Base-by-base conservation (phyloP, 1,139 yeast species). In the Scheffersomyces segobiensis region DNA sequence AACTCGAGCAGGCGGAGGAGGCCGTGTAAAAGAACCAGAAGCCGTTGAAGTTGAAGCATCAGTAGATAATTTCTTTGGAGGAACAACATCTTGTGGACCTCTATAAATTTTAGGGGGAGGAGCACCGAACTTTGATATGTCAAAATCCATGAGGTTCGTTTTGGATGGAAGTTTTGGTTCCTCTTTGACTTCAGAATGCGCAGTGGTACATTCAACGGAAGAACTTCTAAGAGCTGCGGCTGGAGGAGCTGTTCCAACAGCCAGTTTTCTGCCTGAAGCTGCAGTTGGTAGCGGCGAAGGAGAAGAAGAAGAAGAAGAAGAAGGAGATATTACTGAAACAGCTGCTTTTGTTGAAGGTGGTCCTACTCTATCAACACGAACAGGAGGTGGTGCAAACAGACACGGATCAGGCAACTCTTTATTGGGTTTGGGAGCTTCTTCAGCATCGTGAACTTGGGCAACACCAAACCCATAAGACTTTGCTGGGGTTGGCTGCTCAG, bases 121-220 rank as follows among this genome's bases (percentile, higher is more conserved):
- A n/a, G 76, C 70, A 0, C 62, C 79, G 60, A 65, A 70, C 21
- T 68, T 70, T 50, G 63, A 62, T 17, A 70, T 56, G 60, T 73
- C 75, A 52, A 74, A 67, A 2, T 71, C 72, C 69, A 71, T 61
- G 26, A 70, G 55, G 49, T 67, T 67, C 0, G 62, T 65, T 50
- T 67, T 67, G n/a, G 59, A 32, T 1, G 42, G 42, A 14, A 32
- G 57, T 56, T 39, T 49, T 19, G 50, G 50, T 8, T 21, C 26
- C 24, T 48, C 50, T 20, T 19, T 19, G 19, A 24, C 24, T 20
- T 10, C 26, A 20, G 50, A 21, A n/a, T 24, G 5, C 7, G 18
- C 50, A 20, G 50, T 19, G 17, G 21, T 7, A 12, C 12, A 26
- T 20, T 3, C 50, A 48, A 26, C 10, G 20, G 42, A 32, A 32